phyloP scores from a whole-genome alignment of 1,284 basidiomycete genomes.

The Sporisorium sorghi region DNA sequence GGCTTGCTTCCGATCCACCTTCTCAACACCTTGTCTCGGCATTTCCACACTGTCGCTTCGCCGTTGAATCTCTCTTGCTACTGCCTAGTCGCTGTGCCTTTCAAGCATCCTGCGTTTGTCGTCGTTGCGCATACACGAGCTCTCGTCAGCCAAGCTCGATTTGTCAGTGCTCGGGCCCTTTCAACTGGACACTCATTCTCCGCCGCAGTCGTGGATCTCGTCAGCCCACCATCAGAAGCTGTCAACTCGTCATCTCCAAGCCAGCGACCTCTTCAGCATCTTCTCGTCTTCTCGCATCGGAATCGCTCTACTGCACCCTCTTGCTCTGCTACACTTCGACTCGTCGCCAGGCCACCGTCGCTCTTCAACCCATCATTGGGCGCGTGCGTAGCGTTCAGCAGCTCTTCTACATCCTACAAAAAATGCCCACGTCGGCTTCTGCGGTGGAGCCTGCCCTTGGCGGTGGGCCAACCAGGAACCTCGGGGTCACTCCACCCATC shows the following conservation, averaged over 20 bases:
- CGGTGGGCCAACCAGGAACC: constrained; percentile 43
- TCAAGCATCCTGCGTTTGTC: not conserved
- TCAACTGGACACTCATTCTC: not conserved
- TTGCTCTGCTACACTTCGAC: not conserved
- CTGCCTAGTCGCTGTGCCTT: not conserved
- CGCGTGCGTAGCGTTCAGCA: constrained; percentile 14
- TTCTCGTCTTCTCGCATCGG: not conserved
- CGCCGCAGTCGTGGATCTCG: not conserved
- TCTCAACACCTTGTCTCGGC: not conserved
- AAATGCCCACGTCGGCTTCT: constrained; percentile 47
- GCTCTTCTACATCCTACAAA: not conserved
- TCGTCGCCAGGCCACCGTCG: not conserved
- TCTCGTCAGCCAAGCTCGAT: not conserved
- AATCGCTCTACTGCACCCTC: not conserved
- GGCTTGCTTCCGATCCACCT: constrained; percentile 30
- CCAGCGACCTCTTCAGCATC: too few species aligned
- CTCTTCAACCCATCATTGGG: not conserved
- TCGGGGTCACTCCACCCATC: constrained; percentile 85
- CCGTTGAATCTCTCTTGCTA: not conserved
- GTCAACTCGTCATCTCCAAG: not conserved
- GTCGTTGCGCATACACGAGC: not conserved
- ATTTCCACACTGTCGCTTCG: not conserved
- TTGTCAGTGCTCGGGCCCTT: not conserved
- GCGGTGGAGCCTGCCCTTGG: constrained; percentile 50
- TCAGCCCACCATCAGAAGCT: not conserved